Evolutionary conservation across 345 rosid species (phyloP).

Genomic region (Salix dunnii): DNA sequence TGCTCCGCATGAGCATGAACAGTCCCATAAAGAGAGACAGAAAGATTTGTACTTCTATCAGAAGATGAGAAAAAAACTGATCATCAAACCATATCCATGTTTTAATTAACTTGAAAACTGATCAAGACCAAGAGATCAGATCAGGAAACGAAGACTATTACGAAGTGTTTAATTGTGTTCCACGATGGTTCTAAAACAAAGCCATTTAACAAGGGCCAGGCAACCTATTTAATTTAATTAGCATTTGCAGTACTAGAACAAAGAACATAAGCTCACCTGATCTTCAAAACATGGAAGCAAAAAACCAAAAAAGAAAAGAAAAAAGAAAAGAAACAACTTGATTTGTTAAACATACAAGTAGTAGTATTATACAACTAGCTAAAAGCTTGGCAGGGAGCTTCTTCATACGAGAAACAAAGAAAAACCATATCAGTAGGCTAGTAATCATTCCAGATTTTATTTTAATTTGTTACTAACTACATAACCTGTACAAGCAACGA

Average conservation of each 20-base stretch:
- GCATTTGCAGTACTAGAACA: neutral
- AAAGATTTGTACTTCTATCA: neutral
- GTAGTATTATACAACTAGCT: no score
- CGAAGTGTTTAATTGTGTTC: no score
- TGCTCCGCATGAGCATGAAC: slow-evolving; percentile 29
- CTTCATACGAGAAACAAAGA: neutral
- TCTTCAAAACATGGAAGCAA: no score
- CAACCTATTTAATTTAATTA: no score
- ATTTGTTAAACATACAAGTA: neutral
- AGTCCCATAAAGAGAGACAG: neutral
- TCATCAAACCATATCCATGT: neutral
- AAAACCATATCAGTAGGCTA: neutral
- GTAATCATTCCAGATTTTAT: slow-evolving; percentile 4
- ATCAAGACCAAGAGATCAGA: no score
- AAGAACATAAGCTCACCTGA: neutral
- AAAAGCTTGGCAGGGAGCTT: no score
- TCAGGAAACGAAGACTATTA: no score
- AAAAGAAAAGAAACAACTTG: neutral
- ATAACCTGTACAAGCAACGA: slow-evolving; percentile 9
- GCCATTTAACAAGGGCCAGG: neutral
- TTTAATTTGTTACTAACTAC: neutral
- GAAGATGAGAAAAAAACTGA: neutral
- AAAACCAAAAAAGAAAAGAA: no score
- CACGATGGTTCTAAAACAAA: neutral
- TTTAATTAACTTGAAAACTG: neutral